Conservation (phyloP, 164 flowering plant species). For the Kalanchoe fedtschenkoi region DNA sequence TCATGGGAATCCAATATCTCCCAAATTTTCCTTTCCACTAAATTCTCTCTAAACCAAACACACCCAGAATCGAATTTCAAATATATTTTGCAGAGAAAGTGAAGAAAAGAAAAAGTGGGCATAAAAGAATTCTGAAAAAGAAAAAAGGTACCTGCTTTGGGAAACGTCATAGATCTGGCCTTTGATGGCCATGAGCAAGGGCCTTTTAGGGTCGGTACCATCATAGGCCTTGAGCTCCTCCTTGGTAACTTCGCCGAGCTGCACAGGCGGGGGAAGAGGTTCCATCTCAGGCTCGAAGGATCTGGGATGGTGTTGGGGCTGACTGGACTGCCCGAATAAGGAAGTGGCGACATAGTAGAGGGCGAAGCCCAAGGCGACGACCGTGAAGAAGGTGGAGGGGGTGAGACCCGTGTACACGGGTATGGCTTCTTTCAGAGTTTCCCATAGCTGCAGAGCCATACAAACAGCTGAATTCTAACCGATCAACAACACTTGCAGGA, state of each 20-base stretch:
- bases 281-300: constrained; percentile 33
- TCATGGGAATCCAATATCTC: too few species aligned
- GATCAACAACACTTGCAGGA: neutral
- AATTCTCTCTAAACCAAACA: too few species aligned
- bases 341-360: constrained; percentile 25
- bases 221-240: constrained; percentile 77
- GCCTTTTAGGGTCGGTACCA: constrained; percentile 76
- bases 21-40: too few species aligned
- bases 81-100: neutral
- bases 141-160: constrained; percentile 44
- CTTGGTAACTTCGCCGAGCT: constrained; percentile 76
- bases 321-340: constrained; percentile 19
- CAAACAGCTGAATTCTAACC: too few species aligned
- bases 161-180: constrained; percentile 98
- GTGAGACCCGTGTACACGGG: constrained; percentile 78
- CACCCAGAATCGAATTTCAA: too few species aligned
- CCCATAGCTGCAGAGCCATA: constrained; percentile 60
- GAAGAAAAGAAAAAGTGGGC: neutral
- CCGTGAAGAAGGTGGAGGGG: constrained; percentile 77
- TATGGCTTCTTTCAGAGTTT: constrained; percentile 68
- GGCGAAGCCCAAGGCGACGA: constrained; percentile 24
- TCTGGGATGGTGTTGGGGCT: constrained; percentile 18
- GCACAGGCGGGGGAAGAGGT: constrained; percentile 92
- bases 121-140: neutral
- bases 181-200: constrained; percentile 94